Base-by-base conservation (phyloP, 2,329 filamentous ascomycete species). In the Fusarium redolens region DNA sequence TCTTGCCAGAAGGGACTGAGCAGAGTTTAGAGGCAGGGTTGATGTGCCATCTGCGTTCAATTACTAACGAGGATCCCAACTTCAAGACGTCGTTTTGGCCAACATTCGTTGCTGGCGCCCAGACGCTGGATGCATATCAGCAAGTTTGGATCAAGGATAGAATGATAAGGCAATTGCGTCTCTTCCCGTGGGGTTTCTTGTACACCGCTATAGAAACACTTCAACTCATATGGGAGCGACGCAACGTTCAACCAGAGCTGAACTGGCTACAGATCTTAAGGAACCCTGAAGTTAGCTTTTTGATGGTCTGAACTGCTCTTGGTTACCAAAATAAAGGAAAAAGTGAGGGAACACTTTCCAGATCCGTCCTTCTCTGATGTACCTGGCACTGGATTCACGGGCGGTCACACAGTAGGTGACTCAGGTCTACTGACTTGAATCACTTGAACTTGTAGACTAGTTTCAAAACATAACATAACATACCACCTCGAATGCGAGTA, bases 1-100 rank as follows among this genome's bases (percentile, higher is more conserved):
- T 35, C 8, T 14, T 64, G 12, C 61, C 54, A 25, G 30, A 35
- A n/a, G 30, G 31, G 10, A 59, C 54, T 12, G 54, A 64, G 14
- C 28, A 44, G 25, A 35, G 15, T 14, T 18, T 64, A n/a, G 61
- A 64, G 22, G 14, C 40, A 30, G 37, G 48, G 12, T 30, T 64
- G 7, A 44, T 50, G 22, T 22, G 37, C 7, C 54, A 64, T 40
- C 18, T 64, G 20, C 13, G 47, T 10, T 38, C 54, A 6, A 59
- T 64, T 18, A 31, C 54, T 7, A 45, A 64, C 11, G 54, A 45
- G 11, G 61, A 64, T 18, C 61, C 61, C 7, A 64, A 57, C 31
- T 64, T 64, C 44, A 64, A 64, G 45, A 64, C 61, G 7, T 59
- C 61, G 4, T 57, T 57, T 28, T 64, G 61, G 61, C 61, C 61